A percentile compares a stretch with the other conserved stretches of the same genome.
These are phyloP conservation scores for Wickerhamomyces ciferrii DNA, from an alignment of 805 yeast species.

Conservation along the genomic window DNA sequence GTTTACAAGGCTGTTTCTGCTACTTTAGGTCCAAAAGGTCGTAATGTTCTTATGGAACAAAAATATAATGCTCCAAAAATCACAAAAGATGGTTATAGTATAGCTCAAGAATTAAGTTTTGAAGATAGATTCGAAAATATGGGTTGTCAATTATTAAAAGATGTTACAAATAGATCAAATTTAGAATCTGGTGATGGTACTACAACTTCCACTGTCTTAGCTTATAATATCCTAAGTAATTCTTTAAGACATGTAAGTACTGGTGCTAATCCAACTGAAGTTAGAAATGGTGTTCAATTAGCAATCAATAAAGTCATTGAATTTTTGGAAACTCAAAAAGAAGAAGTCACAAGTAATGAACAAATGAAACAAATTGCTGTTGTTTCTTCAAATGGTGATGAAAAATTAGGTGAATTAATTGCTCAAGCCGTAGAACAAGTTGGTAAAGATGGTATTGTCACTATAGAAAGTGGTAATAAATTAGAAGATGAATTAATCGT, in stretches of 20 bases:
- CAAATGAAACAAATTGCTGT: constrained; percentile 98
- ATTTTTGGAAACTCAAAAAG: constrained; percentile 78
- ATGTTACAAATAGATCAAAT: constrained; percentile 95
- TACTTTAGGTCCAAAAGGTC: constrained; percentile 96
- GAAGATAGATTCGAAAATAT: constrained; percentile 91
- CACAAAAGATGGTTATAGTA: constrained; percentile 98
- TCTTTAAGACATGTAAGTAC: constrained; percentile 96
- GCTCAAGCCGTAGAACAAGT: constrained; percentile 98
- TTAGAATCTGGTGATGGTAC: constrained; percentile 99
- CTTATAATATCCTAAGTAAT: constrained; percentile 93
- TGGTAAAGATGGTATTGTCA: constrained; percentile 98
- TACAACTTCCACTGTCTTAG: constrained; percentile 94
- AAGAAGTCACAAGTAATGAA: constrained; percentile 87
- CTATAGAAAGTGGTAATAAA: constrained; percentile 96
- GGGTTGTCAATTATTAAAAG: constrained; percentile 94
- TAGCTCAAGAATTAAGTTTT: constrained; percentile 78
- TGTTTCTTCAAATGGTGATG: constrained; percentile 94
- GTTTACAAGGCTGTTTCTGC: constrained; percentile 95
- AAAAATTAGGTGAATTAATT: constrained; percentile 83
- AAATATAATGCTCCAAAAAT: constrained; percentile 95
- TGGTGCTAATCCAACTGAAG: constrained; percentile 98
- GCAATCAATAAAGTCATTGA: constrained; percentile 92
- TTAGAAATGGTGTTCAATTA: constrained; percentile 94
- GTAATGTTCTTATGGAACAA: constrained; percentile 95
- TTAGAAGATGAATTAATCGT: constrained; percentile 94